Evolutionary conservation across 345 rosid genomes (phyloP), one percentile per base, ranked within the genome.

Genomic region (Balakata baccata): DNA sequence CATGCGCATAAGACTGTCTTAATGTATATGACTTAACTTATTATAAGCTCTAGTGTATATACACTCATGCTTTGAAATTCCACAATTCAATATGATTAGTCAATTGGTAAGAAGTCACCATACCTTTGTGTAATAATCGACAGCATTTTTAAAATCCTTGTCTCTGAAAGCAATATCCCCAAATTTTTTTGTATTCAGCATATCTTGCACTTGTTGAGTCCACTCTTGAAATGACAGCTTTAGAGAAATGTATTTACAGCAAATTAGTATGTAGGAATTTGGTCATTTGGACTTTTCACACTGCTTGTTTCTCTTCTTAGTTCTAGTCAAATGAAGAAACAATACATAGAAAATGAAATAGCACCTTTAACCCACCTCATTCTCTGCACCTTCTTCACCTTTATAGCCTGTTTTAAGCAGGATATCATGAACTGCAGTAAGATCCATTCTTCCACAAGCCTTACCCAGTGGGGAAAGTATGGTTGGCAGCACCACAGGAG

Each of bases 171-270:
- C 97, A 78, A 88, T 86, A 70, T 94, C 98, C 38, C 98, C 98
- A 47, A 86, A 84, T 84, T 94, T 94, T 74, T 94, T 94, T n/a
- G 92, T 92, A 46, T 90, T 92, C 79, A 94, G 73, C 90, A 92
- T 92, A 75, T 94, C 98, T 78, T 94, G 98, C 77, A 94, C 98
- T 86, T 92, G 96, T 66, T 94, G 95, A 3, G 99, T 94, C 98
- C 98, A 94, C 78, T 92, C 98, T 86, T 94, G 99, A 81, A 94
- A 94, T 9, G 97, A 94, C 43, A 94, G 88, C 97, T 92, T 79
- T 79, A 81, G 39, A 60, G 57, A 68, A 47, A 75, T 63, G 66
- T 18, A 64, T 37, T 65, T 43, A 29, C 54, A 68, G 70, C 65
- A 74, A 67, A 58, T 72, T 54, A 78, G 78, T 73, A 25, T 43